These are phyloP conservation scores for Pelargonium exstipulatum DNA, from an alignment of 441 rosid genomes.

Conservation along the genomic window DNA sequence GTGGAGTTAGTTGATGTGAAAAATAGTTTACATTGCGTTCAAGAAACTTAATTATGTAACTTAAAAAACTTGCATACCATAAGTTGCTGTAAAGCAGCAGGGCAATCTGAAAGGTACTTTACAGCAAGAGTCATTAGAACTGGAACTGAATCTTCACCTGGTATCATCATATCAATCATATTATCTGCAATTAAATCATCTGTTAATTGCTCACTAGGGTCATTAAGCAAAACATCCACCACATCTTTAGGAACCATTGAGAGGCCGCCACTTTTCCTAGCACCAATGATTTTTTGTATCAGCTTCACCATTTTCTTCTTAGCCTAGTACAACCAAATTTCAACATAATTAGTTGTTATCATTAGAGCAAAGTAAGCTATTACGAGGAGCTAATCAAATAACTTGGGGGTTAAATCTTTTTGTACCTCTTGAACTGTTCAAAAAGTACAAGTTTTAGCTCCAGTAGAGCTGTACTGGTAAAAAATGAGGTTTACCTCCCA, in stretches of 20 bases:
- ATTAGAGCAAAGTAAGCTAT: not conserved
- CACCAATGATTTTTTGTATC: constrained; percentile 48
- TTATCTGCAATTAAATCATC: constrained; percentile 77
- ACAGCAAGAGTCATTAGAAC: constrained; percentile 82
- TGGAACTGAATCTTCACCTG: constrained; percentile 96
- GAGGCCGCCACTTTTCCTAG: constrained; percentile 34
- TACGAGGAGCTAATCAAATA: not conserved
- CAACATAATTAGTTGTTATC: not conserved
- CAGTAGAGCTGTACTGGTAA: too few species aligned
- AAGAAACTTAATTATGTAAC: not conserved
- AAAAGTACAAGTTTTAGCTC: too few species aligned
- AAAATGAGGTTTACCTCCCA: too few species aligned
- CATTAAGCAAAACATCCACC: constrained; percentile 62
- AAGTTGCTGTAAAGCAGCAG: constrained; percentile 58
- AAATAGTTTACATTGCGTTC: too few species aligned
- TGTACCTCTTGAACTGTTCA: too few species aligned
- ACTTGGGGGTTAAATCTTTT: too few species aligned
- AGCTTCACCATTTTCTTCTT: constrained; percentile 82
- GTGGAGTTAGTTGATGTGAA: too few species aligned
- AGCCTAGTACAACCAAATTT: constrained; percentile 38
- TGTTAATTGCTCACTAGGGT: constrained; percentile 43
- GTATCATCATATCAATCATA: constrained; percentile 96
- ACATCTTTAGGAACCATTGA: constrained; percentile 46
- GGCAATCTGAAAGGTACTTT: constrained; percentile 79
- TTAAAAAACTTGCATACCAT: constrained; percentile 36